These are phyloP conservation scores for Stemphylium vesicarium DNA, from an alignment of 2,329 filamentous ascomycete genomes.

Conservation along the genomic window DNA sequence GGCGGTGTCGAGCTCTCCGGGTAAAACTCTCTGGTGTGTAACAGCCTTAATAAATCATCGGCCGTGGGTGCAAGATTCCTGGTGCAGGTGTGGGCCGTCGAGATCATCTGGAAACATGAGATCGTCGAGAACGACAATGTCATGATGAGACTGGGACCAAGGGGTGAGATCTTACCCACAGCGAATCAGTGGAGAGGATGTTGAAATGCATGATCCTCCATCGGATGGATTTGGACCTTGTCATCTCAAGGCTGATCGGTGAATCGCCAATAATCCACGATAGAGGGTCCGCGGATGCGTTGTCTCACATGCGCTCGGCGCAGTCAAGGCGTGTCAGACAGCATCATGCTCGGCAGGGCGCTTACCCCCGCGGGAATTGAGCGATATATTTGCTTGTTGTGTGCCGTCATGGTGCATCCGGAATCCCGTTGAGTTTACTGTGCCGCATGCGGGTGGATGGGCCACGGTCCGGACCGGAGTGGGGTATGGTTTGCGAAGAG, in stretches of 20 bases:
- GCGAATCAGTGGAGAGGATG: too few relatives aligned
- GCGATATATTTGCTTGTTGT: neutral
- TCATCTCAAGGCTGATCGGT: neutral
- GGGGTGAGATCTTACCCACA: too few relatives aligned
- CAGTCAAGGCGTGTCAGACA: constrained; percentile 5
- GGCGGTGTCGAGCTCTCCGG: too few relatives aligned
- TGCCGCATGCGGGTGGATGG: neutral
- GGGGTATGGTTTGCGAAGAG: neutral
- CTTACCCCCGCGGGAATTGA: neutral
- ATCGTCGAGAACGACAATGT: too few relatives aligned
- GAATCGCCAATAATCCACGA: neutral
- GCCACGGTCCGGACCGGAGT: constrained; percentile 3
- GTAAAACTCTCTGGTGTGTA: too few relatives aligned
- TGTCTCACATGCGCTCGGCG: neutral
- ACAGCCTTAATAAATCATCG: too few relatives aligned
- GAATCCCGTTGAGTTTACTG: neutral
- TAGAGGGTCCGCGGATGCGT: neutral
- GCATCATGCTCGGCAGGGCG: neutral
- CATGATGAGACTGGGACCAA: too few relatives aligned
- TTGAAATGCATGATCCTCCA: too few relatives aligned
- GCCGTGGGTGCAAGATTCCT: too few relatives aligned
- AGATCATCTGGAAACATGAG: too few relatives aligned
- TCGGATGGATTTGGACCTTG: neutral
- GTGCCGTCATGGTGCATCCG: neutral
- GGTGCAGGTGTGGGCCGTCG: too few relatives aligned